A percentile compares a stretch with the other conserved stretches of the same genome.
Evolutionary conservation across 164 flowering plant genomes (phyloP).

Genomic region (Magnolia kwangsiensis): DNA sequence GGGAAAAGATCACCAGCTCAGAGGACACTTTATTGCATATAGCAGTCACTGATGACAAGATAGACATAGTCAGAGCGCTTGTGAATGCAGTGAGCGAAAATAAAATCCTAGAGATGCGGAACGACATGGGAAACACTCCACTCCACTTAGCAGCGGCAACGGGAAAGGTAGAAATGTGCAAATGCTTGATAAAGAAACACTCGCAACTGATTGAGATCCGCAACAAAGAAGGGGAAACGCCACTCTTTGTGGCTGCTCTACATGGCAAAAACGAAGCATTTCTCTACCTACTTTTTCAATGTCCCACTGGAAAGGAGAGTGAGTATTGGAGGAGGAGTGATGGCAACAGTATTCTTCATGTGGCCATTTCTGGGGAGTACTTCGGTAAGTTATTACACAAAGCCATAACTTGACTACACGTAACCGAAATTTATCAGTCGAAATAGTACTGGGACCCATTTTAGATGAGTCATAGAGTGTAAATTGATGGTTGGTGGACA

Average conservation of each 20-base stretch:
- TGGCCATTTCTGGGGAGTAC: conserved; percentile 21
- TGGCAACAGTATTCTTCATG: conserved; percentile 28
- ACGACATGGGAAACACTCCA: conserved; percentile 24
- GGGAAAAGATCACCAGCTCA: background rate
- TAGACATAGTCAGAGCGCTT: conserved; percentile 8
- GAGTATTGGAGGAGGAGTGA: conserved; percentile 13
- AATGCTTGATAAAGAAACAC: conserved; percentile 1
- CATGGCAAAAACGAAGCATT: conserved; percentile 16
- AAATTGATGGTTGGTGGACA: too few species aligned
- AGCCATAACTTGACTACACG: background rate
- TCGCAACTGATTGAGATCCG: conserved; percentile 2
- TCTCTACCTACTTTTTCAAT: background rate
- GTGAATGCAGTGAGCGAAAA: background rate
- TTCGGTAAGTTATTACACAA: conserved; percentile 12
- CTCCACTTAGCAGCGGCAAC: conserved; percentile 25
- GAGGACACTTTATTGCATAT: conserved; percentile 33
- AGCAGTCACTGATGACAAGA: conserved; percentile 24
- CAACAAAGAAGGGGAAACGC: conserved; percentile 20
- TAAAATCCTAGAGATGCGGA: background rate
- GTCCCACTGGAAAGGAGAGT: background rate
- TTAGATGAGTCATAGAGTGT: too few species aligned
- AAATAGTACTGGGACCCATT: too few species aligned
- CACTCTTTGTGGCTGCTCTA: conserved; percentile 25
- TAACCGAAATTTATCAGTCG: too few species aligned
- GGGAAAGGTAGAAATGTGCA: conserved; percentile 21